A percentile compares a stretch with the other conserved stretches of the same genome.
These are phyloP conservation scores for Micromonas pusilla DNA, from an alignment of 139 green algal genomes.

Conservation along the genomic window DNA sequence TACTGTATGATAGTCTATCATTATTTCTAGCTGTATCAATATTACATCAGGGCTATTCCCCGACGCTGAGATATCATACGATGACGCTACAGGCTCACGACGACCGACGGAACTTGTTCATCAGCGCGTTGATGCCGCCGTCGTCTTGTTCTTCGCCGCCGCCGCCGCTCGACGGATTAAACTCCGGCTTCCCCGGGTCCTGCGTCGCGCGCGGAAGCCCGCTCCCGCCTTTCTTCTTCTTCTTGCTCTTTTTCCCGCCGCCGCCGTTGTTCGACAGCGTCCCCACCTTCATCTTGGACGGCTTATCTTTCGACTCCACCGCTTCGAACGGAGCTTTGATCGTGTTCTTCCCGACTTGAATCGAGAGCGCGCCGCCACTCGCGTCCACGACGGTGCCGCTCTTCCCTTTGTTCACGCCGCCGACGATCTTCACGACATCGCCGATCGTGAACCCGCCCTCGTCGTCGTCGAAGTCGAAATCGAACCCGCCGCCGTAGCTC, in stretches of 20 bases:
- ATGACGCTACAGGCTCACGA: too few species aligned
- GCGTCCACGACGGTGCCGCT: constrained; percentile 9
- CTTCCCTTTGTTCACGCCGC: not conserved
- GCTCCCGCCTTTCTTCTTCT: constrained; percentile 13
- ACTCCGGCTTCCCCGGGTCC: not conserved
- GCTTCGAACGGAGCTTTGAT: not conserved
- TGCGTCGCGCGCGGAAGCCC: not conserved
- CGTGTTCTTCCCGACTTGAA: not conserved
- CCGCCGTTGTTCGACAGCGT: constrained; percentile 6
- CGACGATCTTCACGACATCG: not conserved
- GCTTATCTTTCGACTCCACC: constrained; percentile 3
- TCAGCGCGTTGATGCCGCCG: too few species aligned
- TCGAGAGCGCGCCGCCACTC: not conserved
- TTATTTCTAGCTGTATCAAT: too few species aligned
- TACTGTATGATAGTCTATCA: too few species aligned
- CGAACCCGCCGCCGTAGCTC: not conserved
- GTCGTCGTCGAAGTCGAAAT: not conserved
- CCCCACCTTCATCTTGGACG: not conserved
- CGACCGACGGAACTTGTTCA: too few species aligned
- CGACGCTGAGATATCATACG: too few species aligned
- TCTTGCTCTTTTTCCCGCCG: not conserved
- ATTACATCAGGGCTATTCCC: too few species aligned
- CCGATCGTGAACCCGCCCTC: not conserved
- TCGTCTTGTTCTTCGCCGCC: too few species aligned
- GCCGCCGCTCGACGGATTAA: too few species aligned